These are phyloP conservation scores for Cytospora chrysosperma DNA, from an alignment of 2,329 filamentous ascomycete species.

Conservation along the genomic window DNA sequence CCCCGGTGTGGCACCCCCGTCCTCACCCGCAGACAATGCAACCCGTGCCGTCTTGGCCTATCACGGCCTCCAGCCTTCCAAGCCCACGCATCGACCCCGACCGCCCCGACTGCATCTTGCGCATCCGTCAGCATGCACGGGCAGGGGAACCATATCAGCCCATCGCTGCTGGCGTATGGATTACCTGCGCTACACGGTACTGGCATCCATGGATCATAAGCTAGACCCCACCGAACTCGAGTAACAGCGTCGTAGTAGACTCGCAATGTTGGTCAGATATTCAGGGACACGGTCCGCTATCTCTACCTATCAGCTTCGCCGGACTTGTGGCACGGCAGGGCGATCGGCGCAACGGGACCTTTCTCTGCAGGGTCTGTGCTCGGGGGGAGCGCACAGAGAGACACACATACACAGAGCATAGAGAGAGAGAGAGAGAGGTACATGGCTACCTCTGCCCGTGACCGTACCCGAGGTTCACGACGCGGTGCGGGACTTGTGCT, in stretches of 20 bases:
- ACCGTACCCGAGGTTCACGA: constrained; percentile 7
- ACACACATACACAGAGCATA: no score
- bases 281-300: constrained; percentile 10
- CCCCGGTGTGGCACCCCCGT: no score
- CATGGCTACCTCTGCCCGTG: not conserved
- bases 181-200: no score
- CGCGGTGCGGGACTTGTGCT: not conserved
- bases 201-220: no score
- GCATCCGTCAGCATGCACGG: constrained; percentile 12
- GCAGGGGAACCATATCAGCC: not conserved
- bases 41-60: constrained; percentile 17
- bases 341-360: constrained; percentile 1
- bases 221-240: constrained; percentile 9
- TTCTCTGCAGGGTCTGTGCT: not conserved
- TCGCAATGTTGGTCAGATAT: constrained; percentile 17
- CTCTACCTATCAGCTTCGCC: constrained; percentile 7
- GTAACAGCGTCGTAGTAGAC: constrained; percentile 6
- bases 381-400: no score
- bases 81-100: not conserved
- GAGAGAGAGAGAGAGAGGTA: no score
- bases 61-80: constrained; percentile 11
- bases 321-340: not conserved
- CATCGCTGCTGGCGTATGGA: not conserved
- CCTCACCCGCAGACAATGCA: constrained; percentile 7
- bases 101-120: not conserved